Evolutionary conservation across 768 basidiomycete genomes (phyloP), one percentile per base, ranked within the genome.

Genomic region (Kwoniella pini): DNA sequence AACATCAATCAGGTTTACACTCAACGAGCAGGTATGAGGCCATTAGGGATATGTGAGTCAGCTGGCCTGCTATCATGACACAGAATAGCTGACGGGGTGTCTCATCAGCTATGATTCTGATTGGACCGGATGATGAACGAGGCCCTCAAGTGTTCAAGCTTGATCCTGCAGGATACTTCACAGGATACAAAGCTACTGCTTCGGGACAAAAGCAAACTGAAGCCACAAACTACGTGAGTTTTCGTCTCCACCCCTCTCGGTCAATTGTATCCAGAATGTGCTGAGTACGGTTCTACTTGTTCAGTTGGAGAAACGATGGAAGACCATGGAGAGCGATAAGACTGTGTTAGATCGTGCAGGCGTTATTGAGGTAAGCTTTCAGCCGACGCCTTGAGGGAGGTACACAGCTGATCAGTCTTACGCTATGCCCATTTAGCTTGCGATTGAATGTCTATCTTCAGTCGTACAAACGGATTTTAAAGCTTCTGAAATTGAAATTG

Each of bases 1-100:
- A 96, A 97, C 79, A 92, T 98, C 79, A 98, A 97, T 76, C 96
- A 98, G 80, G 95, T 97, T 1, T 97, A 97, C 80, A 99, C 96
- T 1, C 96, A 99, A 80, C 84, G 90, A 59, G 95, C 95, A 1
- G 96, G 85, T 36, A 97, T 99, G 94, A 84, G 96, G 40, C 96
- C 96, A 1, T 80, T 97, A 30, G 96, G 95, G 42, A 96, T 98
- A 63, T 88, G 95, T 95, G 75, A 68, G 88, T 54, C 67, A 19
- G 9, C 33, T 51, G 15, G n/a, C 22, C 2, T 12, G 3, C 22
- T 12, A 17, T 2, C 13, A 2, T 49, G 4, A 19, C 31, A 9
- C 19, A 52, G n/a, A 19, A 12, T 26, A 17, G 49, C 49, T 51
- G 49, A 51, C 28, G 22, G 30, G 22, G 19, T 21, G 43, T 13